Percentiles rank a stretch among this genome's conserved stretches.
These are phyloP conservation scores for Parsonsia alboflavescens DNA, from an alignment of 257 asterid species.

Conservation along the genomic window DNA sequence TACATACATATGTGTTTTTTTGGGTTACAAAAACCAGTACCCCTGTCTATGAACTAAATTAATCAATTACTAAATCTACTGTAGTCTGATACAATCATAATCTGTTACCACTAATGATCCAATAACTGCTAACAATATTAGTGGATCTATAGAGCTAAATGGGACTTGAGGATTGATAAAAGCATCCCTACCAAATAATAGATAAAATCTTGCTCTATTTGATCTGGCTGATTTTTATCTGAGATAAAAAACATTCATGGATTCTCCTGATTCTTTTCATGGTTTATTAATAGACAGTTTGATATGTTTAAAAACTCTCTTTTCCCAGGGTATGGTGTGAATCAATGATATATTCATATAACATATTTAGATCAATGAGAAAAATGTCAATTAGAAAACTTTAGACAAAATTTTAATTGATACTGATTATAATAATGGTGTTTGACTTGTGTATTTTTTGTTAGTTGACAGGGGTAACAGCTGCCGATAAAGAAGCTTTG, in stretches of 20 bases:
- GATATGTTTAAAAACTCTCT: background rate
- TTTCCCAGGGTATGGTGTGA: background rate
- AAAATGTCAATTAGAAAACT: background rate
- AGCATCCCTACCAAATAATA: background rate
- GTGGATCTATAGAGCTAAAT: background rate
- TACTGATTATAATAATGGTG: background rate
- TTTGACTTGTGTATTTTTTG: slow-evolving; percentile 9
- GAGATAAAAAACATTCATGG: background rate
- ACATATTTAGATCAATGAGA: background rate
- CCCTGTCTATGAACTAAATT: too few species aligned
- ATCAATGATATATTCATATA: background rate
- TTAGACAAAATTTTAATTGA: background rate
- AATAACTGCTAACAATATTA: too few species aligned
- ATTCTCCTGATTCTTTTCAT: background rate
- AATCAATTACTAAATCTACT: too few species aligned
- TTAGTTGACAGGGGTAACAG: slow-evolving; percentile 70
- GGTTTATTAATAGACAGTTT: slow-evolving; percentile 1
- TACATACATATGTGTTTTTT: too few species aligned
- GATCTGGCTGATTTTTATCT: background rate
- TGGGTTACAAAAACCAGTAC: too few species aligned
- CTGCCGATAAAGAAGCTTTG: slow-evolving; percentile 67
- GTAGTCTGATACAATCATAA: too few species aligned
- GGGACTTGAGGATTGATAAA: background rate
- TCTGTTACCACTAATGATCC: too few species aligned
- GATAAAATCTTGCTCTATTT: background rate